A percentile compares a stretch with the other conserved stretches of the same genome.
Conservation (phyloP, 345 rosid species). For the Angophora floribunda region DNA sequence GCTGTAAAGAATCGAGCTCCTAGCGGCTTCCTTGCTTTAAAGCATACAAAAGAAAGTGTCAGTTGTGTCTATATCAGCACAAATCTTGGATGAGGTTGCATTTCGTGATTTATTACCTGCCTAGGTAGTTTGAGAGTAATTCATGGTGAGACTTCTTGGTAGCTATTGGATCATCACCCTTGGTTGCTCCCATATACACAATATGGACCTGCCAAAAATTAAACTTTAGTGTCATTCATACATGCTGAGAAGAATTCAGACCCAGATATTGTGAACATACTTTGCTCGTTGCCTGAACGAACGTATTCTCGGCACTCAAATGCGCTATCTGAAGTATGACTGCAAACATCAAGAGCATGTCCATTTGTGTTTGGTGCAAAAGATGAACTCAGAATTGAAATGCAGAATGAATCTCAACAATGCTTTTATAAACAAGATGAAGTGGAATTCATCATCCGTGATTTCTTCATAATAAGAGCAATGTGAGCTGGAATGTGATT, state of each 20-base stretch:
- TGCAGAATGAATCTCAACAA: background rate
- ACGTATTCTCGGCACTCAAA: background rate
- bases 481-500: too few relatives aligned
- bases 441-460: background rate
- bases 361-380: background rate
- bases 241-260: background rate
- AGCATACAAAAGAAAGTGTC: background rate
- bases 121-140: conserved; percentile 22
- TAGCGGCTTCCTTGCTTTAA: conserved; percentile 32
- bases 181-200: conserved; percentile 39
- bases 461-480: too few relatives aligned
- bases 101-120: conserved; percentile 10
- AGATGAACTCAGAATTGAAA: background rate
- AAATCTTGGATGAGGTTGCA: too few relatives aligned
- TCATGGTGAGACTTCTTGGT: conserved; percentile 19
- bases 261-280: background rate
- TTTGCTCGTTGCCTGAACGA: background rate
- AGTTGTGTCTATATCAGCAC: background rate
- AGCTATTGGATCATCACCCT: conserved; percentile 13
- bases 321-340: background rate
- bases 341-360: background rate
- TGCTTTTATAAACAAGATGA: background rate
- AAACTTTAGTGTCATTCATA: background rate
- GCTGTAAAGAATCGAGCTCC: conserved; percentile 29
- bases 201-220: conserved; percentile 12